A percentile compares a stretch with the other conserved stretches of the same genome.
These are phyloP conservation scores for Cyberlindnera samutprakarnensis DNA, from an alignment of 805 yeast genomes.

Conservation along the genomic window DNA sequence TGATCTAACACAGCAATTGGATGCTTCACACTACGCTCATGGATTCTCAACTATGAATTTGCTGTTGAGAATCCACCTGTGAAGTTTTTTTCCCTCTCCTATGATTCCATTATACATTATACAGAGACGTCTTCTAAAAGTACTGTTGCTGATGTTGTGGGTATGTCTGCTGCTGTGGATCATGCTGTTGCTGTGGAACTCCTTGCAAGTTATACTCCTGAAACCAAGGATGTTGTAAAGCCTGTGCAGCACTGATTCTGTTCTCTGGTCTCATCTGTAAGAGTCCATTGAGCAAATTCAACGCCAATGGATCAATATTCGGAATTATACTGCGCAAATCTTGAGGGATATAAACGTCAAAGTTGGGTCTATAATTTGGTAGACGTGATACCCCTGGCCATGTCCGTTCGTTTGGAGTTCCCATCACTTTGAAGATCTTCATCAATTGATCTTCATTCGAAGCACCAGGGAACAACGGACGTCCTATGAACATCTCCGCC, in stretches of 20 bases:
- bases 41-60: too few relatives aligned
- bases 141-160: constrained; percentile 8
- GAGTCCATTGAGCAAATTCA: constrained; percentile 69
- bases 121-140: too few relatives aligned
- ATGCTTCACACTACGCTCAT: too few relatives aligned
- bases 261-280: constrained; percentile 91
- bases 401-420: constrained; percentile 91
- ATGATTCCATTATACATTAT: too few relatives aligned
- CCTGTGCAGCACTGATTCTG: constrained; percentile 89
- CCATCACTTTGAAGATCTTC: constrained; percentile 88
- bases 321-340: constrained; percentile 76
- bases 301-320: constrained; percentile 72
- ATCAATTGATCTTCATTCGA: constrained; percentile 93
- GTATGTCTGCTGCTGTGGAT: constrained; percentile 8
- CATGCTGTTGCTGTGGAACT: constrained; percentile 9
- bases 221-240: constrained; percentile 89
- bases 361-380: constrained; percentile 80
- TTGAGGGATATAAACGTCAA: constrained; percentile 83
- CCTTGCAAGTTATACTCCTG: constrained; percentile 48
- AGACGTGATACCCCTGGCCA: constrained; percentile 96
- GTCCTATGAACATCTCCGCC: constrained; percentile 98
- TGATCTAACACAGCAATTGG: too few relatives aligned
- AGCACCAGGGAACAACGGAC: constrained; percentile 93
- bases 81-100: too few relatives aligned
- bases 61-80: too few relatives aligned